Evolutionary conservation across 805 yeast species (phyloP), one percentile per base, ranked within the genome.

Genomic region (Peterozyma xylosa): DNA sequence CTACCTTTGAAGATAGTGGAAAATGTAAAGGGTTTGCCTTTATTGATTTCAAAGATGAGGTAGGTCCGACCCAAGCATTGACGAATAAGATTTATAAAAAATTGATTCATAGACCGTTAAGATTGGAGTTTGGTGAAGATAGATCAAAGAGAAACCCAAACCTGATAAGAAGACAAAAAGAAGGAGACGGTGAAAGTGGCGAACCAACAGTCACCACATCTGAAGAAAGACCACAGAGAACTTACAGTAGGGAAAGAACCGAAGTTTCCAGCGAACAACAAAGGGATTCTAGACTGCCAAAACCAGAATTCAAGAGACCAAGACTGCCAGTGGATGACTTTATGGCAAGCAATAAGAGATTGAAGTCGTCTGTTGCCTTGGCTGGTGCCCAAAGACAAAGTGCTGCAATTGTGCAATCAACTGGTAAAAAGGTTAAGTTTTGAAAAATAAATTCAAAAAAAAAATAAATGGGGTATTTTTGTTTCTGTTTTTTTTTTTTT

Each of bases 21-120:
- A 91, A 90, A 59, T 91, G 98, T 70, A 93, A 93, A 63, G 98
- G 98, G 2, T 91, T 91, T 68, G 89, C 96, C 1, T 91, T 93
- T 57, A 68, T 91, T 33, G 98, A 91, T 62, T 91, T 90, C 66
- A 76, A 70, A 49, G 82, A 80, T 50, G 86, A 83, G 50, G 79
- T 76, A 34, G 90, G 93, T 9, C 90, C 96, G 30, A 85, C 93
- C 0, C 71, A 71, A 33, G 98, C 97, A 1, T 68, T 93, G 49
- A 78, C 75, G 52, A 91, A 87, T 50, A 82, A 78, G 60, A 54
- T 73, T 32, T 79, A 86, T 52, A 75, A 76, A 55, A 76, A 70
- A 50, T 66, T 88, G 47, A 76, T 86, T 48, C 82, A 86, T 50
- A 72, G 96, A 63, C 79, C 81, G 1, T 63, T 89, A 52, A 74